phyloP scores from a whole-genome alignment of 2,329 filamentous ascomycete species.

The Fonsecaea nubica region DNA sequence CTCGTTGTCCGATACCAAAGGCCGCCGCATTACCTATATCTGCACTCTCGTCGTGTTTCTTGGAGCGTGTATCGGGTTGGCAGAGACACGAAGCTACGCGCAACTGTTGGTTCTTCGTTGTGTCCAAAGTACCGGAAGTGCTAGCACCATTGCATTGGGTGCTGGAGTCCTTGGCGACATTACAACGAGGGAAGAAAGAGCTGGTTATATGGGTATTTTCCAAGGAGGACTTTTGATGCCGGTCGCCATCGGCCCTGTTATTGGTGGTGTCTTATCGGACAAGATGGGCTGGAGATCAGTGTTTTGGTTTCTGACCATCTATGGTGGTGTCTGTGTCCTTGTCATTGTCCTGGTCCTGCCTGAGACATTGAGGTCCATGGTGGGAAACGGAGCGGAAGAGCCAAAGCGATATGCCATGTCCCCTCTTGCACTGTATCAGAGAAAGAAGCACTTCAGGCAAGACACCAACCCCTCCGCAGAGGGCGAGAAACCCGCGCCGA shows the following conservation, averaged over 20 bases:
- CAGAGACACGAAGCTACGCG: conserved; percentile 48
- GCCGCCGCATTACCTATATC: conserved; percentile 50
- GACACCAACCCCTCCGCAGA: background rate
- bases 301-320: conserved; percentile 55
- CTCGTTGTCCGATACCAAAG: conserved; percentile 49
- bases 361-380: conserved; percentile 49
- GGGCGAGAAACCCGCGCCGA: conserved; percentile 34
- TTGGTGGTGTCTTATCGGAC: conserved; percentile 50
- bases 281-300: conserved; percentile 51
- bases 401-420: conserved; percentile 18
- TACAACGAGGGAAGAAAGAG: conserved; percentile 49
- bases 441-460: conserved; percentile 9
- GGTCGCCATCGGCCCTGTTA: conserved; percentile 56
- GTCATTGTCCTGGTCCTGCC: conserved; percentile 47
- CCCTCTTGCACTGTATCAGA: conserved; percentile 20
- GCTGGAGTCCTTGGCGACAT: conserved; percentile 53
- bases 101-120: conserved; percentile 50
- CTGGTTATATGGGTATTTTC: conserved; percentile 57
- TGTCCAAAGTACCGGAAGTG: conserved; percentile 53
- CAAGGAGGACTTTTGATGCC: conserved; percentile 48
- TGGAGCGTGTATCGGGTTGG: conserved; percentile 51
- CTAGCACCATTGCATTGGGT: conserved; percentile 53
- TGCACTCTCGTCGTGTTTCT: conserved; percentile 51
- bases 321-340: conserved; percentile 45
- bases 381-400: conserved; percentile 44